phyloP scores from a whole-genome alignment of 176 grass and related monocot species.

The Secale cereale region DNA sequence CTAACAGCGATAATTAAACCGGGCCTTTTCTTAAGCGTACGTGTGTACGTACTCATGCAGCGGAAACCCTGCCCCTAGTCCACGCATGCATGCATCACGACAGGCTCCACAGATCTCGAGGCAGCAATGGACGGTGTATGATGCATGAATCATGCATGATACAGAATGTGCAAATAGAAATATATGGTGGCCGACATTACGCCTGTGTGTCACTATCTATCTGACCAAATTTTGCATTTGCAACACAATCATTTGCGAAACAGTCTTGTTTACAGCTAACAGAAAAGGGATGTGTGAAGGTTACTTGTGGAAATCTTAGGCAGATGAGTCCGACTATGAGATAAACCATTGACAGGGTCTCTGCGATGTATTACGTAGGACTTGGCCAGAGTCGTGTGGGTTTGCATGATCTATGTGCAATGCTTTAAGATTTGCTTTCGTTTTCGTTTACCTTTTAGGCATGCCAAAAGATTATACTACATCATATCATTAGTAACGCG shows the following conservation, averaged over 20 bases:
- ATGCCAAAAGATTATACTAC: neutral
- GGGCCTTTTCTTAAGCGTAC: neutral
- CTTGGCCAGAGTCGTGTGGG: constrained; percentile 19
- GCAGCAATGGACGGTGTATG: neutral
- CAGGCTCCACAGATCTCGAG: neutral
- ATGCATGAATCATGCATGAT: neutral
- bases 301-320: neutral
- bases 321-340: neutral
- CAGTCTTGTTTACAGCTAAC: neutral
- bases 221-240: neutral
- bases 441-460: neutral
- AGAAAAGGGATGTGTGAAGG: neutral
- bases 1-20: neutral
- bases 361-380: neutral
- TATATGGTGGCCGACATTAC: neutral
- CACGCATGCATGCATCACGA: neutral
- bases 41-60: neutral
- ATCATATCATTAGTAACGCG: neutral
- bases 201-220: constrained; percentile 1
- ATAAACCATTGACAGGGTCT: neutral
- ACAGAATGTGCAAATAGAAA: neutral
- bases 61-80: neutral
- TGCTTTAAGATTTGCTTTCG: neutral
- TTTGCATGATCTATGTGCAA: neutral
- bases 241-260: neutral